Evolutionary conservation across 176 grass and related monocot genomes (phyloP), one percentile per base, ranked within the genome.

Genomic region (Aegilops tauschii): DNA sequence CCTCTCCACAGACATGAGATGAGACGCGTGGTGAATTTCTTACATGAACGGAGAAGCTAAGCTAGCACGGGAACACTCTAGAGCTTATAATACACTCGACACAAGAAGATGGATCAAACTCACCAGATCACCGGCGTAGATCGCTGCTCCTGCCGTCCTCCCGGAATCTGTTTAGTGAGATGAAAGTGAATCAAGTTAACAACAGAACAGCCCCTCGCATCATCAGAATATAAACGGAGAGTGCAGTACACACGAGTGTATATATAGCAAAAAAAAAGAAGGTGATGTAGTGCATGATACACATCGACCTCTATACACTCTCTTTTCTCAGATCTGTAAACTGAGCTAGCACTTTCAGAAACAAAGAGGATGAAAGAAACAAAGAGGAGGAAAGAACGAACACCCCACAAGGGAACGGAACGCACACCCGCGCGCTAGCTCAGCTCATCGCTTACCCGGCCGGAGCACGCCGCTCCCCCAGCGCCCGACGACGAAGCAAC

Each of bases 121-220:
- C 36, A 30, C 78, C 62, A 27, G 9, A 32, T 69, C 63, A 58
- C 9, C 74, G 69, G 61, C 65, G 63, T 88, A 63, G 39, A 70
- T 18, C 50, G 5, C 61, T 69, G 89, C 54, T 27, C 74, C 67
- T 2, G 58, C 17, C 56, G 25, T 39, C 40, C 40, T 65, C 69
- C 82, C 29, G 9, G 61, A 74, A 88, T 81, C 90, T 91, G 90
- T 54, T 31, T 49, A 81, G 23, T 1, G 63, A 42, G 18, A 81
- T 16, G 77, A 69, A 77, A 85, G 36, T 3, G 68, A 27, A 61
- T 40, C 69, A 2, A 85, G 81, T 50, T 65, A 28, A 8, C 12
- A 21, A 68, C 32, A 0, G 0, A 18, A 54, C 16, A 54, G 1
- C 50, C 2, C 50, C 50, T 54, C 0, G 12, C 76, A 68, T 35